Conservation (phyloP, 176 grass and related monocot species). For the Bolboschoenus planiculmis region DNA sequence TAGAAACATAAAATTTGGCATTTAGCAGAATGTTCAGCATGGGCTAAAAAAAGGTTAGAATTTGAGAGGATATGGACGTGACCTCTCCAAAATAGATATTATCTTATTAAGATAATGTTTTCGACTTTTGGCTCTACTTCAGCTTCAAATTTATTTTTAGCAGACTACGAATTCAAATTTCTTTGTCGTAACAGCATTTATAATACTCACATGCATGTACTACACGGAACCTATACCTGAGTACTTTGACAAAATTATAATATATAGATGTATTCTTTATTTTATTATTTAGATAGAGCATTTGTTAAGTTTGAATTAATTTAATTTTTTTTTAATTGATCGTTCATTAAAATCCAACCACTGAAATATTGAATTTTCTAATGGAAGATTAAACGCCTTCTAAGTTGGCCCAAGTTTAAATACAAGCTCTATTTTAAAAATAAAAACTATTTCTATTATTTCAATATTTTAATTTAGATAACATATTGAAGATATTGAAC, state of each 20-base stretch:
- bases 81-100: neutral
- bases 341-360: neutral
- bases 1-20: neutral
- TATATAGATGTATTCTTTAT: neutral
- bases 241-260: too few relatives aligned
- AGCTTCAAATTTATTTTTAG: neutral
- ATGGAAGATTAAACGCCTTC: too few relatives aligned
- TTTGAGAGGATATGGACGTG: conserved; percentile 2
- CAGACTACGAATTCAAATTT: neutral
- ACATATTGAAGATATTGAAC: neutral
- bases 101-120: conserved; percentile 6
- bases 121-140: neutral
- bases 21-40: neutral
- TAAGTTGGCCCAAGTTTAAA: too few relatives aligned
- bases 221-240: neutral
- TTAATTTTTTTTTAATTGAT: too few relatives aligned
- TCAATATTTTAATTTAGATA: neutral
- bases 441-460: neutral
- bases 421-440: too few relatives aligned
- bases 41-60: neutral
- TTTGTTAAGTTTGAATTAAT: neutral
- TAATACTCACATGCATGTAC: neutral
- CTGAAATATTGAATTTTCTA: too few relatives aligned
- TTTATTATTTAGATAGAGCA: neutral
- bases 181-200: neutral